Base-by-base conservation (phyloP, 1,139 yeast species). In the Saccharomyces hybrid region DNA sequence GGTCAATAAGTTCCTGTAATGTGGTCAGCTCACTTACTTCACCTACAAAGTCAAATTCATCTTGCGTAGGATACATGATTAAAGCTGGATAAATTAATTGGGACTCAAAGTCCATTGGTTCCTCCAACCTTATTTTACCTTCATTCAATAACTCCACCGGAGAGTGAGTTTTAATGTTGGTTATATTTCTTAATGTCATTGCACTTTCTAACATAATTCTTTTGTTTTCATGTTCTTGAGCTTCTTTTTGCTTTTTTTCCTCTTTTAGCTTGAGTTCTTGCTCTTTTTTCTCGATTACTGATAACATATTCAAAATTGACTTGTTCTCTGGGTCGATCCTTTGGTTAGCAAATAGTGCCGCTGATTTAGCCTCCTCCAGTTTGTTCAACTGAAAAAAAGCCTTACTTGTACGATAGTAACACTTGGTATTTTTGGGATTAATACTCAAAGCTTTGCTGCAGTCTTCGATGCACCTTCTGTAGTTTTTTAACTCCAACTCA, bases 391-490 rank as follows among this genome's bases (percentile, higher is more conserved):
- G 79, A 54, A 82, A 75, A 61, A 86, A 88, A 0, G 99, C 97
- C 65, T 78, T 85, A 0, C 91, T 95, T 44, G 95, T 83, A 63
- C 99, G 77, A 69, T 77, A 95, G 62, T 88, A 80, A 0, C 98
- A 97, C 71, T 95, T 95, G 54, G 84, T 75, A 65, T 84, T 88
- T 58, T 75, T 78, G 1, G 87, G 85, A 61, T 89, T 91, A 2
- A 81, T 64, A 49, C 75, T 69, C 57, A 95, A 72, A 4, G 89
- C 93, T 53, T 77, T 78, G 62, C 85, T 84, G 67, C 97, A 88
- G 70, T 93, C 98, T 59, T 86, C 88, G 59, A 93, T 85, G 67
- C 96, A 88, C 54, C 82, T 76, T 71, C 99, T 80, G 70, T 83
- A 93, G 70, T 95, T 95, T 63, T 84, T 84, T 59, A 88, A 70